Conservation (phyloP, 805 yeast species). For the Kluyveromyces dobzhanskii region DNA sequence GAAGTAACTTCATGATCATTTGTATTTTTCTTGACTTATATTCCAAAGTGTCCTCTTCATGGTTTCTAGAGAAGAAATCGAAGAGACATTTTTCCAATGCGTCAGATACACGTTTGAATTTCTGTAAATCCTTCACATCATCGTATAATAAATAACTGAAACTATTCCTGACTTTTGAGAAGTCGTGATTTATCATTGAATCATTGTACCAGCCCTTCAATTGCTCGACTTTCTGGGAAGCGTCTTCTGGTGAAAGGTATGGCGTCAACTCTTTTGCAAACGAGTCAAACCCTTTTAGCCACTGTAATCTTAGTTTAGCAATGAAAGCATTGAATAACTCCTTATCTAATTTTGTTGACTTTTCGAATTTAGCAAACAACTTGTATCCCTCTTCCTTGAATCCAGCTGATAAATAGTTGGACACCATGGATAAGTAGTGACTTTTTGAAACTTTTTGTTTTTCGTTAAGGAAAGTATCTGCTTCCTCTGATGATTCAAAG, state of each 20-base stretch:
- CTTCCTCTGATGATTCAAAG: conserved; percentile 13
- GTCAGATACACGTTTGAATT: background rate
- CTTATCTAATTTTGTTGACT: conserved; percentile 10
- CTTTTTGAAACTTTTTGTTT: conserved; percentile 19
- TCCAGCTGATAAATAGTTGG: conserved; percentile 17
- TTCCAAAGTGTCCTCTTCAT: conserved; percentile 6
- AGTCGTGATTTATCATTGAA: conserved; percentile 14
- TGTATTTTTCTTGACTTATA: conserved; percentile 19
- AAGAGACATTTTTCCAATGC: background rate
- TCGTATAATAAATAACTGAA: conserved; percentile 15
- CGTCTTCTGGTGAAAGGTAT: conserved; percentile 5
- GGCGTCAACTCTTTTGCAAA: conserved; percentile 12
- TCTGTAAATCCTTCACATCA: conserved; percentile 9
- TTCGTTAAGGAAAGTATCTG: conserved; percentile 23
- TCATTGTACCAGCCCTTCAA: conserved; percentile 11
- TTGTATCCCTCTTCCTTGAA: conserved; percentile 10
- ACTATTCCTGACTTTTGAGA: conserved; percentile 13
- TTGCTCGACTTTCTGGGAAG: conserved; percentile 6
- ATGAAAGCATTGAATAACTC: conserved; percentile 15
- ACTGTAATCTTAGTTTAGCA: conserved; percentile 19
- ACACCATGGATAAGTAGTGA: conserved; percentile 22
- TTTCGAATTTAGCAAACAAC: conserved; percentile 21
- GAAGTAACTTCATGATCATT: conserved; percentile 19
- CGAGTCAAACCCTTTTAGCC: conserved; percentile 17
- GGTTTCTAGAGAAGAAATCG: conserved; percentile 7